These are phyloP conservation scores for Phytophthora quininea DNA, from an alignment of 352 stramenopile genomes.

Conservation along the genomic window DNA sequence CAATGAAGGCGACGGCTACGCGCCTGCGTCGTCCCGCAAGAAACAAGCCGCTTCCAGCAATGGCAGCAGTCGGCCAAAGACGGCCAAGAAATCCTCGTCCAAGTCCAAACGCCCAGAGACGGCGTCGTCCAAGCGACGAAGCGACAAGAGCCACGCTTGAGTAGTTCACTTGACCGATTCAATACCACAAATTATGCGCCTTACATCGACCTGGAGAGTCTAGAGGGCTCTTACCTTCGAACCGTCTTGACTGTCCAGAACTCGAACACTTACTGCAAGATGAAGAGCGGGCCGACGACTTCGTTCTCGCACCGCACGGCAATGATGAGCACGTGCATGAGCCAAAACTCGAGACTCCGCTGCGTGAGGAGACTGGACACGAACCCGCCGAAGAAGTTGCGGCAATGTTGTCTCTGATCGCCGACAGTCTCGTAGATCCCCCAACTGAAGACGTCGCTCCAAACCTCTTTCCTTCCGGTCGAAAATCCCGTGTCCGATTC, in stretches of 20 bases:
- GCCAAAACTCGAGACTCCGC: constrained; percentile 63
- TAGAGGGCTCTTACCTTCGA: constrained; percentile 16
- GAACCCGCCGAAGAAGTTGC: constrained; percentile 70
- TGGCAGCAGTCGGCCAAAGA: constrained; percentile 48
- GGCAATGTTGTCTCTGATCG: constrained; percentile 45
- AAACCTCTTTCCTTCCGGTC: constrained; percentile 36
- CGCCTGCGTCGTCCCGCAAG: constrained; percentile 60
- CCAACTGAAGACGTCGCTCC: constrained; percentile 72
- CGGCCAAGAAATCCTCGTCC: constrained; percentile 59
- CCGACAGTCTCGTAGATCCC: constrained; percentile 59
- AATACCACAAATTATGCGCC: background rate
- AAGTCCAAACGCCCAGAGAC: constrained; percentile 68
- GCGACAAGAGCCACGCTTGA: constrained; percentile 42
- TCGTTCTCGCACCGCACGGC: constrained; percentile 70
- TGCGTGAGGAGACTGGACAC: constrained; percentile 46
- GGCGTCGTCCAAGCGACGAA: constrained; percentile 57
- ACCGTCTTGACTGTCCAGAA: constrained; percentile 19
- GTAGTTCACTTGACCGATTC: background rate
- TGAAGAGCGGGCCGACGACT: constrained; percentile 58
- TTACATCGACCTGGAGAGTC: constrained; percentile 11
- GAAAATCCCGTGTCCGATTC: constrained; percentile 18
- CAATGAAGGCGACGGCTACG: constrained; percentile 81
- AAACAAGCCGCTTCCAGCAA: constrained; percentile 30
- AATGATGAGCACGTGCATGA: constrained; percentile 74
- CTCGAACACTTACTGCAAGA: constrained; percentile 37